phyloP scores from a whole-genome alignment of 1,284 basidiomycete genomes.

The Trichosporon ovoides region DNA sequence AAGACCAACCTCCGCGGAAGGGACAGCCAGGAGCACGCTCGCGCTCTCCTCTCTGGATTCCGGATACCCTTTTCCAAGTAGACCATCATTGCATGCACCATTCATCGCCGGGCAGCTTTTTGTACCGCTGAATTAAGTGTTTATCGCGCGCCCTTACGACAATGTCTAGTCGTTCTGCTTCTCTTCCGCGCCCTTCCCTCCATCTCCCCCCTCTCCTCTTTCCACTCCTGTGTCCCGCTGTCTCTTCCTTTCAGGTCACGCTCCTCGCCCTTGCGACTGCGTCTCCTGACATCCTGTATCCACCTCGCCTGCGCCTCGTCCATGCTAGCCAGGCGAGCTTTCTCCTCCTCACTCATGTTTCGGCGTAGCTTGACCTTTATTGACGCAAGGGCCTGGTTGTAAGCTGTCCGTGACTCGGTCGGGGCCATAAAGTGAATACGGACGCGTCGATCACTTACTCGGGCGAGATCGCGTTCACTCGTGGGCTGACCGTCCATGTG shows the following conservation, averaged over 20 bases:
- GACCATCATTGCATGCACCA: constrained; percentile 10
- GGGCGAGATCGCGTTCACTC: constrained; percentile 13
- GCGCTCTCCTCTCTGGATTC: constrained; percentile 79
- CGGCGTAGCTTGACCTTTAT: constrained; percentile 22
- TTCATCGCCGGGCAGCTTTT: background rate
- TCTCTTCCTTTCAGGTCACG: constrained; percentile 39
- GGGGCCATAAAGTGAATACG: background rate
- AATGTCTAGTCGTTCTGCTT: background rate
- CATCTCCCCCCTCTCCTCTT: constrained; percentile 21
- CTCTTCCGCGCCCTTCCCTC: background rate
- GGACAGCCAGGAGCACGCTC: constrained; percentile 78
- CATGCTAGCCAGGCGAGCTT: constrained; percentile 28
- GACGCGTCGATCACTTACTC: background rate
- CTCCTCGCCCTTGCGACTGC: constrained; percentile 30
- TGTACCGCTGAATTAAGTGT: constrained; percentile 15
- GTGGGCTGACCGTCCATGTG: constrained; percentile 15
- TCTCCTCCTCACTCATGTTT: constrained; percentile 14
- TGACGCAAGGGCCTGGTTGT: constrained; percentile 23
- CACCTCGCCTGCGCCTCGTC: constrained; percentile 40
- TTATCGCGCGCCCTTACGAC: constrained; percentile 13
- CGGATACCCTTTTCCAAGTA: constrained; percentile 68
- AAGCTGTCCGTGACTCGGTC: constrained; percentile 1
- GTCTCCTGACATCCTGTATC: constrained; percentile 32
- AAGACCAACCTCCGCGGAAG: constrained; percentile 76
- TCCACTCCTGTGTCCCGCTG: constrained; percentile 51